Evolutionary conservation across 2,329 filamentous ascomycete genomes (phyloP).

Genomic region (Pseudofabraea citricarpa): DNA sequence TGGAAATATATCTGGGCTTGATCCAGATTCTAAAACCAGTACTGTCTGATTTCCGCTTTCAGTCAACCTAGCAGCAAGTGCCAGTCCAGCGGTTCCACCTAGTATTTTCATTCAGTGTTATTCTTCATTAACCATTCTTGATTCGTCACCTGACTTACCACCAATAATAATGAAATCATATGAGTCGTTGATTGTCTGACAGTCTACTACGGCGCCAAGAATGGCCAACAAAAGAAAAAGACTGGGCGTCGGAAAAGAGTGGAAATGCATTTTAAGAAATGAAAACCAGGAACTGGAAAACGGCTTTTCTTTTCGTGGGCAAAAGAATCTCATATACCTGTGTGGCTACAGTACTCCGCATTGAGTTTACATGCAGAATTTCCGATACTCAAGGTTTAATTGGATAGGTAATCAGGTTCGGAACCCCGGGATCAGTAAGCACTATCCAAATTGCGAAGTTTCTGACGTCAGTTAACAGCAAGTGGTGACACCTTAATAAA

Average conservation of each 20-base stretch:
- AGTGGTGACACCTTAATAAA: too few species aligned
- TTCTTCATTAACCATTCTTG: neutral
- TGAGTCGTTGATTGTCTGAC: neutral
- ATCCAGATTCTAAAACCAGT: conserved; percentile 34
- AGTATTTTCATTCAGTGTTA: conserved; percentile 34
- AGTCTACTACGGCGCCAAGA: neutral
- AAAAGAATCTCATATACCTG: too few species aligned
- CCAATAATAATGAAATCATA: conserved; percentile 38
- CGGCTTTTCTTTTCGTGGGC: too few species aligned
- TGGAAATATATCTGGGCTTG: neutral
- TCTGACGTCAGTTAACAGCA: too few species aligned
- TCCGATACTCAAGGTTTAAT: too few species aligned
- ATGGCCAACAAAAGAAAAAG: neutral
- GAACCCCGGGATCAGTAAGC: too few species aligned
- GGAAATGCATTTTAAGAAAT: neutral
- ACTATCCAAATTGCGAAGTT: too few species aligned
- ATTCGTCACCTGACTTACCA: conserved; percentile 18
- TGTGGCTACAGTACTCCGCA: too few species aligned
- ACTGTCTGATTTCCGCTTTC: conserved; percentile 31
- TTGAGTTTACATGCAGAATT: too few species aligned
- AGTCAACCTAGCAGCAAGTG: conserved; percentile 34
- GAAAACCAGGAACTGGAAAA: too few species aligned
- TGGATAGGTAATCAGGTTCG: too few species aligned
- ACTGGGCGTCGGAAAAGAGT: neutral
- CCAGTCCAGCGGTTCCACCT: conserved; percentile 37